These are phyloP conservation scores for Mortierella sp. DNA, from an alignment of 371 early-diverging fungal genomes.

Conservation along the genomic window DNA sequence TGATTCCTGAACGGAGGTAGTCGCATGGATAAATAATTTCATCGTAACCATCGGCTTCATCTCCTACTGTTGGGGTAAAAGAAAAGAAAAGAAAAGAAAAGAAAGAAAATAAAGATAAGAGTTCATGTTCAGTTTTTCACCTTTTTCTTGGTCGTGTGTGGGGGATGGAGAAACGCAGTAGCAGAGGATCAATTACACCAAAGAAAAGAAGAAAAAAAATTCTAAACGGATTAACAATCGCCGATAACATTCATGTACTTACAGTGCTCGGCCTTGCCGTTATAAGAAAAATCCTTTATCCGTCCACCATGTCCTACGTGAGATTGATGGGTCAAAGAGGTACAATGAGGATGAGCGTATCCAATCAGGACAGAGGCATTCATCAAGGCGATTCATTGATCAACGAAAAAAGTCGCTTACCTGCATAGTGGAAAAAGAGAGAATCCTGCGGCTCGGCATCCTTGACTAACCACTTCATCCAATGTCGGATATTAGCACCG, in stretches of 20 bases:
- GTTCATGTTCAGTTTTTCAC: background rate
- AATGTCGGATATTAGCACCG: constrained; percentile 65
- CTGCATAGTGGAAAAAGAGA: constrained; percentile 67
- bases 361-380: background rate
- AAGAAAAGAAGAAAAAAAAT: background rate
- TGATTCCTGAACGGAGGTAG: constrained; percentile 64
- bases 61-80: constrained; percentile 56
- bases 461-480: constrained; percentile 70
- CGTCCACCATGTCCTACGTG: constrained; percentile 89
- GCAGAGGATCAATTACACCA: constrained; percentile 19
- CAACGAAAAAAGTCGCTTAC: constrained; percentile 17
- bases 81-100: constrained; percentile 14
- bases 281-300: constrained; percentile 53
- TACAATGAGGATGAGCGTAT: background rate
- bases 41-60: constrained; percentile 71
- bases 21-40: constrained; percentile 76
- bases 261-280: constrained; percentile 52
- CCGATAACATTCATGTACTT: constrained; percentile 16
- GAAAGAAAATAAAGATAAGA: background rate
- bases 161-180: background rate
- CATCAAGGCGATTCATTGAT: background rate
- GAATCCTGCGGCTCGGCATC: constrained; percentile 68
- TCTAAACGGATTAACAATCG: too few species aligned
- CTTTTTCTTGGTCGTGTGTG: background rate
- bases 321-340: constrained; percentile 58